phyloP scores from a whole-genome alignment of 148 eudicot species.

The Camellia sinensis region DNA sequence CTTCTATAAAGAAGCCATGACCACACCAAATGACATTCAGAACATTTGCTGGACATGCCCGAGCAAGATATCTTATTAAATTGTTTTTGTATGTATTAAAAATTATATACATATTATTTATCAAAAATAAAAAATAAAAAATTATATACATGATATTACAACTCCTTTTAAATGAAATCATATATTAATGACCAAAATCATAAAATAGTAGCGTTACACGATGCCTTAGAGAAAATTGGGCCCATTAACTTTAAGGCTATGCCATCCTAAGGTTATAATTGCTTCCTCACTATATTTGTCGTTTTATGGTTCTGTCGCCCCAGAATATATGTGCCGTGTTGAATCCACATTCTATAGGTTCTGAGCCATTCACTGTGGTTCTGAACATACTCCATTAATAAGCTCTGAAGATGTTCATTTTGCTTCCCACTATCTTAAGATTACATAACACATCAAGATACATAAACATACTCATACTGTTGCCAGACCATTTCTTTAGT shows the following conservation, averaged over 20 bases:
- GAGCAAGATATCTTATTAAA: neutral
- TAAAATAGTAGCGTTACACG: neutral
- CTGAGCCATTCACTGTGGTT: neutral
- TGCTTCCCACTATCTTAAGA: neutral
- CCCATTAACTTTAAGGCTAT: too few relatives aligned
- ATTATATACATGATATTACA: too few relatives aligned
- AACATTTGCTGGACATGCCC: neutral
- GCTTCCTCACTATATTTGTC: neutral
- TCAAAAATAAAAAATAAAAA: too few relatives aligned
- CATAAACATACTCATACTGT: neutral
- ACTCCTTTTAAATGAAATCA: too few relatives aligned
- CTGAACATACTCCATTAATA: neutral
- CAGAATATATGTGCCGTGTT: neutral
- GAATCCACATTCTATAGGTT: neutral
- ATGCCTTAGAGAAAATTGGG: too few relatives aligned
- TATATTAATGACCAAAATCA: too few relatives aligned
- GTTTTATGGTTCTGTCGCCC: too few relatives aligned
- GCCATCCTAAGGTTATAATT: too few relatives aligned
- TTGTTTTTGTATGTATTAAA: neutral
- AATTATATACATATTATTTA: too few relatives aligned
- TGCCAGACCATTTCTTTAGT: neutral
- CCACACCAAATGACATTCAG: neutral
- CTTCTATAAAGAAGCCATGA: too few relatives aligned
- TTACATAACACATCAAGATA: neutral
- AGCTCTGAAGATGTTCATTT: neutral